Evolutionary conservation across 2,329 filamentous ascomycete genomes (phyloP).

Genomic region (Aspergillus transmontanensis): DNA sequence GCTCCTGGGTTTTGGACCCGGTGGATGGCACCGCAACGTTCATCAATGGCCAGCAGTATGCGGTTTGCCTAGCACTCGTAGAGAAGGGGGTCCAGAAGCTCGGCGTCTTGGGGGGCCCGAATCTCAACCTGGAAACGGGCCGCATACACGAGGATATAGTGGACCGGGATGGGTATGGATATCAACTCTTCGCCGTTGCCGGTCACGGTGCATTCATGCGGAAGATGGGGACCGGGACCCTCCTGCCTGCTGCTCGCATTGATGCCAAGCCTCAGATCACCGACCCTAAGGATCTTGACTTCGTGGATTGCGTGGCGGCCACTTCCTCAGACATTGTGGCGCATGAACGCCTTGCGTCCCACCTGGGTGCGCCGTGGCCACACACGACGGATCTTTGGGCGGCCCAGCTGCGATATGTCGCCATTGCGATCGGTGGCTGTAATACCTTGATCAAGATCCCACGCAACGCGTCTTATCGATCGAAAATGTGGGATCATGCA

Average conservation of each 20-base stretch:
- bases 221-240: constrained; percentile 36
- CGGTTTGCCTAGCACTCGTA: constrained; percentile 61
- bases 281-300: constrained; percentile 40
- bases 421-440: constrained; percentile 53
- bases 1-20: constrained; percentile 66
- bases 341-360: constrained; percentile 41
- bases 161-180: constrained; percentile 50
- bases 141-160: constrained; percentile 42
- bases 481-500: constrained; percentile 59
- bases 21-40: constrained; percentile 67
- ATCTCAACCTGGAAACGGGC: constrained; percentile 51
- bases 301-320: constrained; percentile 48
- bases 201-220: constrained; percentile 48
- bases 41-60: constrained; percentile 64
- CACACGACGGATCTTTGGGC: constrained; percentile 53
- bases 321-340: constrained; percentile 42
- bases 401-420: constrained; percentile 57
- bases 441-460: constrained; percentile 55
- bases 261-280: constrained; percentile 28
- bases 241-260: constrained; percentile 38
- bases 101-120: constrained; percentile 65
- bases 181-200: constrained; percentile 53
- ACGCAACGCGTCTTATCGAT: constrained; percentile 45
- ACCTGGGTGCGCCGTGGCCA: constrained; percentile 50
- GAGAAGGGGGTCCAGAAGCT: constrained; percentile 60